phyloP scores from a whole-genome alignment of 169 alveolate species.

The Plasmodium fragile region DNA sequence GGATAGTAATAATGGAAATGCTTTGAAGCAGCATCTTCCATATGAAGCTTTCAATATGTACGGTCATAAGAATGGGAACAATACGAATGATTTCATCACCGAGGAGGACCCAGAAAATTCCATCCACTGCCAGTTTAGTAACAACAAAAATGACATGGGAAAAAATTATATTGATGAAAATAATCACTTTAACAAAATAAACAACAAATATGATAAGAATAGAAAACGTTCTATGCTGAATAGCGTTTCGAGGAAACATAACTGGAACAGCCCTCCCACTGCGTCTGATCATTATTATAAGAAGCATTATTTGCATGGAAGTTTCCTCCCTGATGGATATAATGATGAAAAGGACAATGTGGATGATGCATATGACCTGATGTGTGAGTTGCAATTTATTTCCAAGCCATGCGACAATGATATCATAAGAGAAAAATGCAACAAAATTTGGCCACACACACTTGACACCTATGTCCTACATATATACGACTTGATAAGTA shows the following conservation, averaged over 20 bases:
- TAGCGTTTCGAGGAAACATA: not conserved
- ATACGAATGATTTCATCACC: not conserved
- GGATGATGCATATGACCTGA: conserved; percentile 25
- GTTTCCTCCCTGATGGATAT: not conserved
- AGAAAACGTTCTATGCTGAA: not conserved
- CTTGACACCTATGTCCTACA: conserved; percentile 61
- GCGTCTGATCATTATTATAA: not conserved
- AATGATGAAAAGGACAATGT: conserved; percentile 7
- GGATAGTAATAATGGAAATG: not conserved
- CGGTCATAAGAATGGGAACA: not conserved
- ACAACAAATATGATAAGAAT: not conserved
- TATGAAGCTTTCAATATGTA: not conserved
- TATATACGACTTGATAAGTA: conserved; percentile 75
- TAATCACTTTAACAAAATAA: not conserved
- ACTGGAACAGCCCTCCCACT: not conserved
- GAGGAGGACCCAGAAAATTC: not conserved
- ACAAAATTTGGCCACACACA: conserved; percentile 58
- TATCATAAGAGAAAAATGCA: conserved; percentile 66
- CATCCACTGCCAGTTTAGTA: not conserved
- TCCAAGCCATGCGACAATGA: conserved; percentile 46
- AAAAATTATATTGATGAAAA: not conserved
- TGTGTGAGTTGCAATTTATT: conserved; percentile 62
- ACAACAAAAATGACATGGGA: not conserved
- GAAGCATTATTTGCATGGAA: not conserved
- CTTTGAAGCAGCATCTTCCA: not conserved